phyloP scores from a whole-genome alignment of 2,329 filamentous ascomycete species.

The Akanthomyces muscarius region DNA sequence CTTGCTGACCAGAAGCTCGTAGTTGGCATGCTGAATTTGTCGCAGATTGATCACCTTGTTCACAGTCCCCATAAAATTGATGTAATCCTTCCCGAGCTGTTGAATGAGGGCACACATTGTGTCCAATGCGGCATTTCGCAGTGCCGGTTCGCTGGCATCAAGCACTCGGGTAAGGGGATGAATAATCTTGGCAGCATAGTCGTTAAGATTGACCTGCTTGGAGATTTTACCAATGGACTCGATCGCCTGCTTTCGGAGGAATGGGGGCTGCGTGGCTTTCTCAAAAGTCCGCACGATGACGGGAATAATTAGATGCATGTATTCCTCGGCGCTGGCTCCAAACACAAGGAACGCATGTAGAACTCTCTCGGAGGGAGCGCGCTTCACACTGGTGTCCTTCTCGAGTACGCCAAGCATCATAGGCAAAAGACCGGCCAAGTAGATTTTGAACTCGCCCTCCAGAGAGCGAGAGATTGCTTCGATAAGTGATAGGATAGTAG shows the following conservation, averaged over 20 bases:
- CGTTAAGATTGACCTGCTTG: constrained; percentile 92
- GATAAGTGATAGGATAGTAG: constrained; percentile 85
- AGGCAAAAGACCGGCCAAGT: constrained; percentile 81
- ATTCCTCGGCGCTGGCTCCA: constrained; percentile 91
- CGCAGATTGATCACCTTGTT: constrained; percentile 79
- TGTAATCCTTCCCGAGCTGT: constrained; percentile 90
- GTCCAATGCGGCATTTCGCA: constrained; percentile 82
- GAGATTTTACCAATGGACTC: constrained; percentile 94
- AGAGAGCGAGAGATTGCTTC: constrained; percentile 91
- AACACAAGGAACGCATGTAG: constrained; percentile 95
- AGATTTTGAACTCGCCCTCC: constrained; percentile 97
- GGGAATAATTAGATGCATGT: constrained; percentile 98
- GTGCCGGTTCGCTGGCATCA: constrained; percentile 62
- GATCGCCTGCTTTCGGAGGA: constrained; percentile 82
- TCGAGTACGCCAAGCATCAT: constrained; percentile 94
- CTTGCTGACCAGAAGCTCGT: constrained; percentile 87
- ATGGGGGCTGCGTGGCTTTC: constrained; percentile 73
- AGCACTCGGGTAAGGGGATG: constrained; percentile 86
- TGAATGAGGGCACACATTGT: constrained; percentile 94
- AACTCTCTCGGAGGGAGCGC: constrained; percentile 82
- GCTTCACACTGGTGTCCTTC: constrained; percentile 70
- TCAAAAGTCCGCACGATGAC: constrained; percentile 94
- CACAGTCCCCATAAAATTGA: constrained; percentile 89
- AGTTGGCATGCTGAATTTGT: constrained; percentile 84
- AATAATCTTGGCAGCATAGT: constrained; percentile 94